Evolutionary conservation across 2,329 filamentous ascomycete genomes (phyloP).

Genomic region (Epichloe sylvatica): DNA sequence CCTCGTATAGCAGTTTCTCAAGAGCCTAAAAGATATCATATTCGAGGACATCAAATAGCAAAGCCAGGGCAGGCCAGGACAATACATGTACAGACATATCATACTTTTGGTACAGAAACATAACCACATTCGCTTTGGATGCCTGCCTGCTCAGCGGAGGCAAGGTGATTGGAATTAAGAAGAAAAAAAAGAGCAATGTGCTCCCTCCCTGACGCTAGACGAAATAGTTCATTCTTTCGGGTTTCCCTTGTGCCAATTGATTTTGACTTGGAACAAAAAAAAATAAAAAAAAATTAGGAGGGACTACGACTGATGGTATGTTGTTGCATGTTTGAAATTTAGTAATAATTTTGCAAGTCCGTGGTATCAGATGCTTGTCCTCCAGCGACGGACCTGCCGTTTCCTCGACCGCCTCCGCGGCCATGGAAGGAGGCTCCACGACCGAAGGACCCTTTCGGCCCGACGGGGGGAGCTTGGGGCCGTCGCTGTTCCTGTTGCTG

Average conservation of each 20-base stretch:
- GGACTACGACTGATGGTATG: background rate
- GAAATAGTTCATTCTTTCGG: too few relatives aligned
- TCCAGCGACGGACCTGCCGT: slow-evolving; percentile 13
- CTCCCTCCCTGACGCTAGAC: background rate
- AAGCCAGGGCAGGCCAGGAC: too few relatives aligned
- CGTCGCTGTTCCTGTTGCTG: background rate
- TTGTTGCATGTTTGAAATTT: background rate
- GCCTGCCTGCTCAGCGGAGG: too few relatives aligned
- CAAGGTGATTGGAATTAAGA: too few relatives aligned
- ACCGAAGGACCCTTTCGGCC: slow-evolving; percentile 5
- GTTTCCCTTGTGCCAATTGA: too few relatives aligned
- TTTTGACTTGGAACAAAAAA: background rate
- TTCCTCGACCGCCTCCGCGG: slow-evolving; percentile 8
- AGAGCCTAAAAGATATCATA: too few relatives aligned
- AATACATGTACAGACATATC: too few relatives aligned
- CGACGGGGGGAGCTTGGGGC: slow-evolving; percentile 10
- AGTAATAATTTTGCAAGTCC: slow-evolving; percentile 30
- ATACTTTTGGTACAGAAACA: background rate
- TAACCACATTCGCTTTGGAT: background rate
- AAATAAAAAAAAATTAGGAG: background rate
- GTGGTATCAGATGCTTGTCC: slow-evolving; percentile 13
- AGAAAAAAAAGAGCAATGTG: background rate
- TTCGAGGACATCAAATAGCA: too few relatives aligned
- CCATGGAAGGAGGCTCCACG: background rate
- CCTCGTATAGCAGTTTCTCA: too few relatives aligned